These are phyloP conservation scores for Starmera dryadoides DNA, from an alignment of 805 yeast genomes.

Conservation along the genomic window DNA sequence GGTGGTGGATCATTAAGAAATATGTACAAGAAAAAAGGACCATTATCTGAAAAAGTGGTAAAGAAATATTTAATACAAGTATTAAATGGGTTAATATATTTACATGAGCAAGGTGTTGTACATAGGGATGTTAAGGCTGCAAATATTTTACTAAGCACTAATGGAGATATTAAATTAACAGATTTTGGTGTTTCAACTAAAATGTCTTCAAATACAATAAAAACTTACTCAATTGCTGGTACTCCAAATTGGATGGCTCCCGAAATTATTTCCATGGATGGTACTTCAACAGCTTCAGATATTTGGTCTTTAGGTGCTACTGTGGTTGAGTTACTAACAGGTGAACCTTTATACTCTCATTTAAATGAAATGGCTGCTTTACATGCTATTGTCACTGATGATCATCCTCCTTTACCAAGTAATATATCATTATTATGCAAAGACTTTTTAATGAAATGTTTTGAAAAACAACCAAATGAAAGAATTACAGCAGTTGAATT, in stretches of 20 bases:
- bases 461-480: slow-evolving; percentile 58
- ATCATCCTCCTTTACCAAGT: slow-evolving; percentile 61
- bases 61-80: slow-evolving; percentile 62
- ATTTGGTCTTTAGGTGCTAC: slow-evolving; percentile 96
- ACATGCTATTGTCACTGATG: slow-evolving; percentile 77
- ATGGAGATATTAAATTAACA: slow-evolving; percentile 61
- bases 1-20: slow-evolving; percentile 59
- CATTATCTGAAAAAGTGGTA: slow-evolving; percentile 55
- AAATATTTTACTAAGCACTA: slow-evolving; percentile 59
- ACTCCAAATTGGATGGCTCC: slow-evolving; percentile 99
- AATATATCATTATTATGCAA: slow-evolving; percentile 33
- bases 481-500: slow-evolving; percentile 51
- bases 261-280: slow-evolving; percentile 78
- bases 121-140: slow-evolving; percentile 78
- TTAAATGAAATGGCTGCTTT: slow-evolving; percentile 70
- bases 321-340: slow-evolving; percentile 76
- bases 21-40: slow-evolving; percentile 22
- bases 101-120: slow-evolving; percentile 60
- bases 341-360: slow-evolving; percentile 81
- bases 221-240: slow-evolving; percentile 63
- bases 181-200: slow-evolving; percentile 76
- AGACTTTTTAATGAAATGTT: slow-evolving; percentile 61
- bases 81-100: slow-evolving; percentile 53
- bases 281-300: slow-evolving; percentile 84
- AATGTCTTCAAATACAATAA: slow-evolving; percentile 40